phyloP scores from a whole-genome alignment of 495 filamentous ascomycete species.

The Daldinia concentrica region DNA sequence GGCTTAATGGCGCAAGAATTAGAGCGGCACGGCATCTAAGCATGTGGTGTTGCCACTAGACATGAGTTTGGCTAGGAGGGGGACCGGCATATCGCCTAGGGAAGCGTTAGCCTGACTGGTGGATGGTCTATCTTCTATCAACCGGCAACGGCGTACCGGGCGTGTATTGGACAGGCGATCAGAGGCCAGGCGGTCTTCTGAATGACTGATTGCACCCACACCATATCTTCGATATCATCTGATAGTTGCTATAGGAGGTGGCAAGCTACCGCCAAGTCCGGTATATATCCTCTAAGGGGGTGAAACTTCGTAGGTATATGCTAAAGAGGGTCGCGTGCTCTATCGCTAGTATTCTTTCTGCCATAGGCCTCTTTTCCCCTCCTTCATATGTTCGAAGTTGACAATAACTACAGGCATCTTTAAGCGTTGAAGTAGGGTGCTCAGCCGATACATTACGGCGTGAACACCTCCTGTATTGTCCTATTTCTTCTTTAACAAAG shows the following conservation, averaged over 20 bases:
- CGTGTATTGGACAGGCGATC: constrained; percentile 6
- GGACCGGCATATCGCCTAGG: constrained; percentile 25
- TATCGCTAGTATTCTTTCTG: constrained; percentile 12
- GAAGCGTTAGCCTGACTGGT: constrained; percentile 6
- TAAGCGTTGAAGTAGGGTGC: neutral
- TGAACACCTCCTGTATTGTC: neutral
- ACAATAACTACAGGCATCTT: neutral
- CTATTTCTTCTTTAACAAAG: neutral
- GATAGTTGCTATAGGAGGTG: constrained; percentile 24
- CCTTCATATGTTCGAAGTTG: constrained; percentile 11
- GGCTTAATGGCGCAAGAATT: neutral
- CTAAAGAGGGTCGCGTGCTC: neutral
- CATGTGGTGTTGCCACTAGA: constrained; percentile 16
- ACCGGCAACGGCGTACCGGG: neutral
- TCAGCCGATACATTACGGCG: neutral
- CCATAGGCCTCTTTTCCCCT: constrained; percentile 1
- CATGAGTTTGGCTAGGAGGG: constrained; percentile 22
- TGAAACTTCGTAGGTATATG: neutral
- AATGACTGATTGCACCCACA: constrained; percentile 19
- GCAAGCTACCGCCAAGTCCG: neutral
- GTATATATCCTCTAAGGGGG: neutral
- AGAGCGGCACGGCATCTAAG: constrained; percentile 31
- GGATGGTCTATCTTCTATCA: constrained; percentile 9
- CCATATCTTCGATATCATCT: constrained; percentile 16
- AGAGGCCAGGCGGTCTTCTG: constrained; percentile 9